Conservation (phyloP, 345 rosid species). For the Firmiana major region DNA sequence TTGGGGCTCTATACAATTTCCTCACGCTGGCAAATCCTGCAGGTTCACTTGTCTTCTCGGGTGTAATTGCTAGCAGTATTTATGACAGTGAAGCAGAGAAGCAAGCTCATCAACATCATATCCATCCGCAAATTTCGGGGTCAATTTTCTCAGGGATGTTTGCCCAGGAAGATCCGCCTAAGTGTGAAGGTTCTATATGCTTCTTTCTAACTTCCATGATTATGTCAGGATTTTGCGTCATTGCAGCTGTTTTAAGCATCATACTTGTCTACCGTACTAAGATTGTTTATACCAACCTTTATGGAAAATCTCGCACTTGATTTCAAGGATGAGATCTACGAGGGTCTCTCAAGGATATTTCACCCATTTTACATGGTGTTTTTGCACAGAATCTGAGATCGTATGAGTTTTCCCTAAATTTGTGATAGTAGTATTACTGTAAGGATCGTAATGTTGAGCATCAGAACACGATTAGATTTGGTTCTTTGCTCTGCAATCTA, state of each 20-base stretch:
- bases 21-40: slow-evolving; percentile 95
- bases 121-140: slow-evolving; percentile 12
- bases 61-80: slow-evolving; percentile 80
- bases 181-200: slow-evolving; percentile 81
- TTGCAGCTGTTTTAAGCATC: slow-evolving; percentile 72
- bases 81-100: slow-evolving; percentile 87
- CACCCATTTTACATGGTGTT: background rate
- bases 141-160: slow-evolving; percentile 30
- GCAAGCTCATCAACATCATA: slow-evolving; percentile 48
- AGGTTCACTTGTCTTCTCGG: slow-evolving; percentile 91
- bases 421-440: background rate
- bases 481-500: background rate
- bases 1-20: slow-evolving; percentile 93
- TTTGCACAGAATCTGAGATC: background rate
- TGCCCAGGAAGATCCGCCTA: slow-evolving; percentile 46
- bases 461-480: background rate
- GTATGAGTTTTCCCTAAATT: background rate
- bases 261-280: slow-evolving; percentile 85
- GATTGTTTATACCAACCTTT: slow-evolving; percentile 67
- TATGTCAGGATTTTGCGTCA: slow-evolving; percentile 85
- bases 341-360: background rate
- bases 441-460: background rate
- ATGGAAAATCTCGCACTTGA: slow-evolving; percentile 59
- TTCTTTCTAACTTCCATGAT: slow-evolving; percentile 90
- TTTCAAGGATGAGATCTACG: background rate